Evolutionary conservation across 306 rosid species (phyloP).

Genomic region (Argentina anserina): DNA sequence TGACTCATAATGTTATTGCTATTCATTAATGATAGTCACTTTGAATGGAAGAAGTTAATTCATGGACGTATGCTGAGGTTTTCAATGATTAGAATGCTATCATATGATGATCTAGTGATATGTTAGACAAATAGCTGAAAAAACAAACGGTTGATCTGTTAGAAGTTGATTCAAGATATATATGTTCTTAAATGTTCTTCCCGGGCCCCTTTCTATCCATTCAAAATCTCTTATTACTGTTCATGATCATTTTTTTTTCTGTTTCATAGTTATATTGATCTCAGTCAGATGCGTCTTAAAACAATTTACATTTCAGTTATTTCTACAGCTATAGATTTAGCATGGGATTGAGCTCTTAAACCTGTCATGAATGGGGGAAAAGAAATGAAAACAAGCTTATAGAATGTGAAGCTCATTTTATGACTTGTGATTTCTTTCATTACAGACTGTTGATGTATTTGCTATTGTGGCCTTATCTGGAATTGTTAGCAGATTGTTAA

Average conservation of each 20-base stretch:
- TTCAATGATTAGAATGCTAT: not conserved
- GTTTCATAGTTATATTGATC: not conserved
- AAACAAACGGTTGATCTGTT: not conserved
- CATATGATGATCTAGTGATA: not conserved
- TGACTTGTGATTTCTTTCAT: slow-evolving; percentile 37
- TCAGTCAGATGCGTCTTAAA: not conserved
- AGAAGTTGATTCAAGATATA: not conserved
- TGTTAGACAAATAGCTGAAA: not conserved
- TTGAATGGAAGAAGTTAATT: not conserved
- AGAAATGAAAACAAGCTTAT: not conserved
- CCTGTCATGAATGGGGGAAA: not conserved
- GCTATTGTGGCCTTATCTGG: slow-evolving; percentile 99
- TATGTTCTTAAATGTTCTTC: not conserved
- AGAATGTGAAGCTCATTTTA: slow-evolving; percentile 4
- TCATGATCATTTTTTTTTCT: not conserved
- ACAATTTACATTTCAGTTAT: not conserved
- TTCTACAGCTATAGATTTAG: not conserved
- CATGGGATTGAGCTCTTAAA: not conserved
- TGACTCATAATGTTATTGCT: not conserved
- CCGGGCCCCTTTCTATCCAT: not conserved
- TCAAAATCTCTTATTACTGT: not conserved
- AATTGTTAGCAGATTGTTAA: slow-evolving; percentile 88
- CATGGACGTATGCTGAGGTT: not conserved
- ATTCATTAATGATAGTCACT: not conserved
- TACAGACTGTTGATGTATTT: slow-evolving; percentile 99